phyloP scores from a whole-genome alignment of 768 basidiomycete species.

The Tylopilus cervinicoccineus region DNA sequence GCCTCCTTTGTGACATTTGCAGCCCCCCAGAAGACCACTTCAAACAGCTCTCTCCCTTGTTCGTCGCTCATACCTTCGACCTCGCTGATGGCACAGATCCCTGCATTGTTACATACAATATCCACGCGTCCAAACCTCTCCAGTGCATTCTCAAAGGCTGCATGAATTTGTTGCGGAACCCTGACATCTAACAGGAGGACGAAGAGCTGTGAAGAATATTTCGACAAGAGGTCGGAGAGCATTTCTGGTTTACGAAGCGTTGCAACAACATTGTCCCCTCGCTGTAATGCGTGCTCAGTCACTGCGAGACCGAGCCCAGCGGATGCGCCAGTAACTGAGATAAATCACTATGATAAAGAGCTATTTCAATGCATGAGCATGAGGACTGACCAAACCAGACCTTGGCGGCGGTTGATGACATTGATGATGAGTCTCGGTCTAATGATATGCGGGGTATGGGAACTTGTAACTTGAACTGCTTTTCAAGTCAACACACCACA shows the following conservation, averaged over 20 bases:
- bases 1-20: constrained; percentile 31
- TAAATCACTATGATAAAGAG: not conserved
- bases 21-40: constrained; percentile 38
- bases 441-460: too few relatives aligned
- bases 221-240: constrained; percentile 26
- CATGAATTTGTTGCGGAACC: constrained; percentile 26
- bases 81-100: constrained; percentile 29
- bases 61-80: constrained; percentile 36
- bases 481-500: too few relatives aligned
- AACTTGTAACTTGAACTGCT: too few relatives aligned
- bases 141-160: constrained; percentile 33
- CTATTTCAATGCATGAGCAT: not conserved
- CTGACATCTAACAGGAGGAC: constrained; percentile 40
- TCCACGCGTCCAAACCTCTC: constrained; percentile 41
- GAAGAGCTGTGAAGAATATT: constrained; percentile 34
- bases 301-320: constrained; percentile 37
- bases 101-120: constrained; percentile 45
- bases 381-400: constrained; percentile 26
- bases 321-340: constrained; percentile 39
- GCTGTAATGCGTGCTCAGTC: constrained; percentile 31
- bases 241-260: constrained; percentile 33
- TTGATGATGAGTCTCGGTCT: not conserved
- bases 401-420: constrained; percentile 6
- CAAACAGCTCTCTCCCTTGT: constrained; percentile 35
- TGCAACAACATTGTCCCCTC: constrained; percentile 41